Percentiles rank a stretch among this genome's conserved stretches.
Conservation (phyloP, 805 yeast genomes). For the Candida andamanensis region DNA sequence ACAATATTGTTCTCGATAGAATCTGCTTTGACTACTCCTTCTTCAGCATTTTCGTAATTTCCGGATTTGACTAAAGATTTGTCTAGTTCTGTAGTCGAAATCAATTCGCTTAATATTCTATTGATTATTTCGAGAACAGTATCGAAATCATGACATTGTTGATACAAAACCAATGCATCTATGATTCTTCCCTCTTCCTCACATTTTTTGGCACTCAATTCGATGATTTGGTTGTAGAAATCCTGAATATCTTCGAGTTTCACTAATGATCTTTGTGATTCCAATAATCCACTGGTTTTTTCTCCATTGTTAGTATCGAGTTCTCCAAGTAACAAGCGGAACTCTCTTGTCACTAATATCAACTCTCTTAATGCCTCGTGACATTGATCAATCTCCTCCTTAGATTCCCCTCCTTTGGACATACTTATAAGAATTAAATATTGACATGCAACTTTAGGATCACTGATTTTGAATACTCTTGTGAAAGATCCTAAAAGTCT, state of each 20-base stretch:
- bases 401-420: conserved; percentile 27
- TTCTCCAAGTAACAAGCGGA: conserved; percentile 76
- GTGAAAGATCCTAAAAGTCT: conserved; percentile 75
- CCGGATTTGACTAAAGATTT: conserved; percentile 45
- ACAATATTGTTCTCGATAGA: conserved; percentile 46
- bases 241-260: conserved; percentile 52
- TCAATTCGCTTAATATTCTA: conserved; percentile 69
- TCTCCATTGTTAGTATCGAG: conserved; percentile 64
- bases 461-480: conserved; percentile 74
- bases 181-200: conserved; percentile 86
- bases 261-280: conserved; percentile 64
- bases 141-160: conserved; percentile 82
- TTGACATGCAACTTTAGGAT: conserved; percentile 90
- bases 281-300: conserved; percentile 78
- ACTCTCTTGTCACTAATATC: conserved; percentile 82
- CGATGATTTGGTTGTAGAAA: conserved; percentile 68
- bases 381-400: conserved; percentile 50
- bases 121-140: conserved; percentile 73
- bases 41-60: conserved; percentile 31
- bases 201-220: conserved; percentile 78
- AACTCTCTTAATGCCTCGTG: conserved; percentile 81
- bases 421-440: conserved; percentile 71
- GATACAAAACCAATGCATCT: conserved; percentile 82
- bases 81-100: conserved; percentile 66
- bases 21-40: conserved; percentile 24